Conservation (phyloP, 2,329 filamentous ascomycete species). For the Monilinia vaccinii-corymbosi region DNA sequence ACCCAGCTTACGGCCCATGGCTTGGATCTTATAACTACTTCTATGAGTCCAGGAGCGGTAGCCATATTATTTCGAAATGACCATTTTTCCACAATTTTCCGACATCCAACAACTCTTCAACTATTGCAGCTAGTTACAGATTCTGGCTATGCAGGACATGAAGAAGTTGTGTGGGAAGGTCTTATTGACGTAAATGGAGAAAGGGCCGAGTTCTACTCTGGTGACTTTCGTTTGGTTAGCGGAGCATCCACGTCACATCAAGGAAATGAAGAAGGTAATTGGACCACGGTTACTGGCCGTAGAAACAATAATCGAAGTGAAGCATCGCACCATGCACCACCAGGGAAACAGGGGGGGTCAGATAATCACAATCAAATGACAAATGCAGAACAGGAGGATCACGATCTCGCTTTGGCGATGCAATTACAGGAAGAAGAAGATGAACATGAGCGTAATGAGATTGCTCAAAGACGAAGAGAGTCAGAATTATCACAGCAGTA, state of each 20-base stretch:
- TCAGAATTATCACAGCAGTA: constrained; percentile 60
- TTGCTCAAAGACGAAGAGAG: constrained; percentile 55
- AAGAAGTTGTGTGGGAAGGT: constrained; percentile 94
- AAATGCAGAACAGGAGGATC: constrained; percentile 62
- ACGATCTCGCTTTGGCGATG: constrained; percentile 75
- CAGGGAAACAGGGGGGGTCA: constrained; percentile 5
- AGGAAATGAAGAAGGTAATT: constrained; percentile 11
- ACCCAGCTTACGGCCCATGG: constrained; percentile 84
- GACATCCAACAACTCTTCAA: constrained; percentile 67
- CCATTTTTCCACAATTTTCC: constrained; percentile 90
- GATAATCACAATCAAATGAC: constrained; percentile 14
- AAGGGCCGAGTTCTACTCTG: constrained; percentile 74
- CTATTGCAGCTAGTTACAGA: constrained; percentile 86
- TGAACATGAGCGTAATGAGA: constrained; percentile 55
- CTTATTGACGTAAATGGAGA: constrained; percentile 81
- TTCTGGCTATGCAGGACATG: constrained; percentile 76
- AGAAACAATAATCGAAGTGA: neutral
- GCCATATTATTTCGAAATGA: constrained; percentile 95
- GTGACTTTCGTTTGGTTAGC: constrained; percentile 81
- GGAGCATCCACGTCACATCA: constrained; percentile 33
- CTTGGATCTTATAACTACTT: constrained; percentile 61
- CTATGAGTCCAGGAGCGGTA: constrained; percentile 66
- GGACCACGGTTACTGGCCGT: constrained; percentile 18
- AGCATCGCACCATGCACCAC: neutral
- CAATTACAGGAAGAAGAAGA: constrained; percentile 95